phyloP scores from a whole-genome alignment of 1,284 basidiomycete species.

The Cryptococcus jaspeensis region DNA sequence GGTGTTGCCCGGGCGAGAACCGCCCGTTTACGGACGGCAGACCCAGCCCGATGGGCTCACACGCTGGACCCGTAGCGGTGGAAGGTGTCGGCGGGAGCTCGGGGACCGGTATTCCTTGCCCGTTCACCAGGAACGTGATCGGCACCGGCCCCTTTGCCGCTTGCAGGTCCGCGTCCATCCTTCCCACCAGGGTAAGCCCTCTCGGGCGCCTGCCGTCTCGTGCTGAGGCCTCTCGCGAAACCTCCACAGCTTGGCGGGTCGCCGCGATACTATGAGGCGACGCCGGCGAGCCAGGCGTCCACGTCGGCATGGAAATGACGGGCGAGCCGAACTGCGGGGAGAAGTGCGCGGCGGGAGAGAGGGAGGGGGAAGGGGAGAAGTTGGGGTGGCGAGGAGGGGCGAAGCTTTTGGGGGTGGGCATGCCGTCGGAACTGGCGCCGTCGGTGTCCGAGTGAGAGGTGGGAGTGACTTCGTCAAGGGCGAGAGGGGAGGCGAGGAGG shows the following conservation, averaged over 20 bases:
- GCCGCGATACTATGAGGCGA: constrained; percentile 37
- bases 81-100: constrained; percentile 4
- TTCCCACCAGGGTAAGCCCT: constrained; percentile 36
- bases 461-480: neutral
- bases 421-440: too few relatives aligned
- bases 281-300: constrained; percentile 29
- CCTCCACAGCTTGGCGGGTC: constrained; percentile 35
- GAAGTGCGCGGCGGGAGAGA: constrained; percentile 1
- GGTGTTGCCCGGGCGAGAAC: too few relatives aligned
- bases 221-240: neutral
- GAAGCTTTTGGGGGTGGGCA: too few relatives aligned
- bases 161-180: constrained; percentile 36
- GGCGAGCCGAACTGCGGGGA: constrained; percentile 15
- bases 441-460: too few relatives aligned
- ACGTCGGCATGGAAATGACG: constrained; percentile 11
- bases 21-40: too few relatives aligned
- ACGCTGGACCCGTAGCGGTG: neutral
- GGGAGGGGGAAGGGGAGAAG: neutral
- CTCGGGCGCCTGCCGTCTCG: constrained; percentile 18
- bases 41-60: constrained; percentile 20
- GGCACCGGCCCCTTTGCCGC: constrained; percentile 40
- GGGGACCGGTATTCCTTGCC: constrained; percentile 16
- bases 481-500: constrained; percentile 15
- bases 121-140: constrained; percentile 40
- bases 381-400: neutral